Conservation (phyloP, 2,329 filamentous ascomycete genomes). For the Alternaria ethzedia region DNA sequence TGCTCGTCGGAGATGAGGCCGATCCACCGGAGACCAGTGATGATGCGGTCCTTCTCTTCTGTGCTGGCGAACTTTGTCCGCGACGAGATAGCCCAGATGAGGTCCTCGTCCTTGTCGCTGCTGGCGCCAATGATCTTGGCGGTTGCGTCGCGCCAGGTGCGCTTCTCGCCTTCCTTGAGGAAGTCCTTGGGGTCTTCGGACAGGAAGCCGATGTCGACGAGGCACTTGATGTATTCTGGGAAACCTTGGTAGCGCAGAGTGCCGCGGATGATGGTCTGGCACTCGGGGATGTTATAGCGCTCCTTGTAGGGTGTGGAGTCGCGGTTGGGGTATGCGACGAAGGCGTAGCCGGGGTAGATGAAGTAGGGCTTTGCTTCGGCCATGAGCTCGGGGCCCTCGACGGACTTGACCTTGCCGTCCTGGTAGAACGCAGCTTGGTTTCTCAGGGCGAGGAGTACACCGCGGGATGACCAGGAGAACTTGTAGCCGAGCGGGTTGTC, state of each 20-base stretch:
- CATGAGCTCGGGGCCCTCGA: slow-evolving; percentile 75
- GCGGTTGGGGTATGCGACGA: slow-evolving; percentile 92
- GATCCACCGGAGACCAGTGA: slow-evolving; percentile 76
- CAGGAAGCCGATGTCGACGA: slow-evolving; percentile 91
- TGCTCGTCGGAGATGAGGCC: slow-evolving; percentile 70
- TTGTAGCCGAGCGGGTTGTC: slow-evolving; percentile 95
- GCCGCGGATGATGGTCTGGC: slow-evolving; percentile 82
- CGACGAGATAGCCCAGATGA: slow-evolving; percentile 73
- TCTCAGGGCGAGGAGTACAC: slow-evolving; percentile 83
- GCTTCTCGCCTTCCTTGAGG: slow-evolving; percentile 65
- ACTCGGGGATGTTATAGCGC: slow-evolving; percentile 91
- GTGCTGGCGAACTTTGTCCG: slow-evolving; percentile 75
- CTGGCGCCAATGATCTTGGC: slow-evolving; percentile 74
- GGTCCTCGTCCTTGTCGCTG: slow-evolving; percentile 70
- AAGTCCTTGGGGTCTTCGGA: slow-evolving; percentile 70
- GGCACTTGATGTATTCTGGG: slow-evolving; percentile 84
- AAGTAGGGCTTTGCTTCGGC: slow-evolving; percentile 84
- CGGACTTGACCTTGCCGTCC: slow-evolving; percentile 72
- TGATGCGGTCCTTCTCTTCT: slow-evolving; percentile 72
- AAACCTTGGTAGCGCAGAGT: slow-evolving; percentile 89
- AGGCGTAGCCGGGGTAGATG: slow-evolving; percentile 87
- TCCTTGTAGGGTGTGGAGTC: slow-evolving; percentile 88
- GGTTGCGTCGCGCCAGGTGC: slow-evolving; percentile 85
- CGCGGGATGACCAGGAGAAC: slow-evolving; percentile 77
- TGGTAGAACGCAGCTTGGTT: slow-evolving; percentile 86